Evolutionary conservation across 345 rosid genomes (phyloP).

Genomic region (Salix exigua): DNA sequence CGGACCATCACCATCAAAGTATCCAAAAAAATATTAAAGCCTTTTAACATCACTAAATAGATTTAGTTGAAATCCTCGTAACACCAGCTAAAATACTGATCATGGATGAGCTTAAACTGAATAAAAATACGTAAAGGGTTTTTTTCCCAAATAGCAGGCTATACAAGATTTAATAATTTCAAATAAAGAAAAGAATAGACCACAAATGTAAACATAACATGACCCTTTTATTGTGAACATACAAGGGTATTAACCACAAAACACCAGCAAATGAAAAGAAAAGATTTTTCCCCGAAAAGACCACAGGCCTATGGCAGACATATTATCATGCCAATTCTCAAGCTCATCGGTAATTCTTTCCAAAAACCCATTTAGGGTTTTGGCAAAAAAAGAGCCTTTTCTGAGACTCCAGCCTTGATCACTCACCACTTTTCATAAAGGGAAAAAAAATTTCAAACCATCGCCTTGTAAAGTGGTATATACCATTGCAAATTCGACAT

Average conservation of each 20-base stretch:
- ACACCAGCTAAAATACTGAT: too few relatives aligned
- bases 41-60: too few relatives aligned
- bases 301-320: constrained; percentile 65
- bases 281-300: constrained; percentile 26
- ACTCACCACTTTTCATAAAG: not conserved
- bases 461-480: not conserved
- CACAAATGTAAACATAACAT: not conserved
- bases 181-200: too few relatives aligned
- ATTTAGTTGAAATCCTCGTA: too few relatives aligned
- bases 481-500: constrained; percentile 9
- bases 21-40: too few relatives aligned
- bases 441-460: constrained; percentile 17
- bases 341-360: constrained; percentile 46
- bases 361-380: constrained; percentile 28
- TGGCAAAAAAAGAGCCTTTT: constrained; percentile 32
- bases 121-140: too few relatives aligned
- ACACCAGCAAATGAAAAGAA: constrained; percentile 16
- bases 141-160: too few relatives aligned
- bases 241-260: not conserved
- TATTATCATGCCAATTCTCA: constrained; percentile 44
- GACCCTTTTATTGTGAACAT: not conserved
- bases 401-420: constrained; percentile 67
- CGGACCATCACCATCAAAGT: too few relatives aligned
- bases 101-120: too few relatives aligned
- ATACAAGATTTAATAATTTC: too few relatives aligned